phyloP scores from a whole-genome alignment of 345 rosid species.

The sweet orange (Citrus sinensis) region DVS_A1.0 CM039168.1:28371501-28372000 shows the following conservation, averaged over 20 bases:
- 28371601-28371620: constrained; percentile 41
- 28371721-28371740: not conserved
- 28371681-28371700: constrained; percentile 41
- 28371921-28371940: constrained; percentile 23
- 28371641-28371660: constrained; percentile 33
- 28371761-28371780: not conserved
- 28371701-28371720: constrained; percentile 3
- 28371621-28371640: constrained; percentile 36
- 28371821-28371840: not conserved
- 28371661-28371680: constrained; percentile 19
- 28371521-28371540: constrained; percentile 8
- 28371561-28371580: not conserved
- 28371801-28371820: not conserved
- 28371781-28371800: not conserved
- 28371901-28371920: not conserved
- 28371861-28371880: not conserved
- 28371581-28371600: constrained; percentile 8
- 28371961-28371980: constrained; percentile 34
- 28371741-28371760: not conserved
- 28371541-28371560: constrained; percentile 3
- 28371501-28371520: not conserved
- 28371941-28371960: constrained; percentile 15
- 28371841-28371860: not conserved
- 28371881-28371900: not conserved
- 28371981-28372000: constrained; percentile 31